Percentiles rank a stretch among this genome's conserved stretches.
Conservation (phyloP, 257 asterid species). For the Gentiana straminea region DNA sequence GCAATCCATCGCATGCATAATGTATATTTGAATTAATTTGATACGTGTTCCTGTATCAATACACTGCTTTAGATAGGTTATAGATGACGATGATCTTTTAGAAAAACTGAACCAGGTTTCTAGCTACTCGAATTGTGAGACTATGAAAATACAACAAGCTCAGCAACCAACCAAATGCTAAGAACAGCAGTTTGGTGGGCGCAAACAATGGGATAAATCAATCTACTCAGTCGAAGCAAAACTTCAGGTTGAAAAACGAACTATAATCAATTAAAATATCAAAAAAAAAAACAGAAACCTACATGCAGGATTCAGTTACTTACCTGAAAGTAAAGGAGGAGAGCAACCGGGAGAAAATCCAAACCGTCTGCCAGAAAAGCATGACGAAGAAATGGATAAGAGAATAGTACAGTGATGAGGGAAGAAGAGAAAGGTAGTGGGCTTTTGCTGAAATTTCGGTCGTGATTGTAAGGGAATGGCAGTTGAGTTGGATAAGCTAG, state of each 20-base stretch:
- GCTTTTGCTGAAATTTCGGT: conserved; percentile 2
- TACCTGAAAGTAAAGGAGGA: conserved; percentile 9
- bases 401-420: not conserved
- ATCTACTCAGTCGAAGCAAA: not conserved
- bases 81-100: no score
- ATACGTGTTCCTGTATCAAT: no score
- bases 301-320: conserved; percentile 4
- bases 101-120: no score
- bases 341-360: conserved; percentile 1
- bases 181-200: not conserved
- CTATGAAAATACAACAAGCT: not conserved
- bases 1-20: no score
- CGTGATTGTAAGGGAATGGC: not conserved
- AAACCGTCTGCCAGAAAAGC: not conserved
- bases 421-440: not conserved
- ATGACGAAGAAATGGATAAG: conserved; percentile 1
- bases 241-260: not conserved
- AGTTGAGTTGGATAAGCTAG: not conserved
- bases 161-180: not conserved
- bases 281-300: not conserved
- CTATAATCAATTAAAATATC: no score
- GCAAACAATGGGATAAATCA: not conserved
- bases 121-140: no score
- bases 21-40: no score
- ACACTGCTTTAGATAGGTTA: no score